phyloP scores from a whole-genome alignment of 73 alveolate species.

The Blepharisma japonicum region DNA sequence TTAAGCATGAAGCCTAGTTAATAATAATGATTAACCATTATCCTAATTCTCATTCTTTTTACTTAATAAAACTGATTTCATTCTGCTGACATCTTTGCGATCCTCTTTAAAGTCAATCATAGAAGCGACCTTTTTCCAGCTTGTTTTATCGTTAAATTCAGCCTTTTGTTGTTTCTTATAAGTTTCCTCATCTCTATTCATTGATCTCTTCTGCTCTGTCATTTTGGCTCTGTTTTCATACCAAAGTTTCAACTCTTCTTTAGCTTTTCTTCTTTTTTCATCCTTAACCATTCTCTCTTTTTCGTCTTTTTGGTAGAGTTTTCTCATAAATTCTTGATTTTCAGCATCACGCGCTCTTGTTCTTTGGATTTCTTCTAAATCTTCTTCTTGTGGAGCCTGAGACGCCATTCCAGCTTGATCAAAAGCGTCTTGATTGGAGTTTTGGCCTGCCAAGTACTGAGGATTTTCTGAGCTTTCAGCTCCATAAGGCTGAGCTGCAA shows the following conservation, averaged over 20 bases:
- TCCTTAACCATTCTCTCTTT: conserved; percentile 8
- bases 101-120: conserved; percentile 23
- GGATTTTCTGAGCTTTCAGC: too few relatives aligned
- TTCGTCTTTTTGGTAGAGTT: conserved; percentile 10
- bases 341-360: not conserved
- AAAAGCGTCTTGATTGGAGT: too few relatives aligned
- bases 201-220: not conserved
- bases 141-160: conserved; percentile 2
- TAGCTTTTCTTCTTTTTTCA: conserved; percentile 12
- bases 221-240: not conserved
- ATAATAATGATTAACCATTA: too few relatives aligned
- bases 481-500: too few relatives aligned
- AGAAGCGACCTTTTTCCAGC: conserved; percentile 26
- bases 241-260: not conserved
- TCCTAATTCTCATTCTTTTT: conserved; percentile 24
- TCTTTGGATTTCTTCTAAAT: conserved; percentile 17
- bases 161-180: not conserved
- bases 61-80: conserved; percentile 13
- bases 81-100: conserved; percentile 12
- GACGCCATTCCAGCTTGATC: too few relatives aligned
- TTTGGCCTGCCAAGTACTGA: too few relatives aligned
- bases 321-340: not conserved
- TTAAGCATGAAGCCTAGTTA: too few relatives aligned
- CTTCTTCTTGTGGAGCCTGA: not conserved
- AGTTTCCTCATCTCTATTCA: conserved; percentile 6